Evolutionary conservation across 2,329 filamentous ascomycete genomes (phyloP), one percentile per base, ranked within the genome.

Genomic region (Colletotrichum orchidophilum): DNA sequence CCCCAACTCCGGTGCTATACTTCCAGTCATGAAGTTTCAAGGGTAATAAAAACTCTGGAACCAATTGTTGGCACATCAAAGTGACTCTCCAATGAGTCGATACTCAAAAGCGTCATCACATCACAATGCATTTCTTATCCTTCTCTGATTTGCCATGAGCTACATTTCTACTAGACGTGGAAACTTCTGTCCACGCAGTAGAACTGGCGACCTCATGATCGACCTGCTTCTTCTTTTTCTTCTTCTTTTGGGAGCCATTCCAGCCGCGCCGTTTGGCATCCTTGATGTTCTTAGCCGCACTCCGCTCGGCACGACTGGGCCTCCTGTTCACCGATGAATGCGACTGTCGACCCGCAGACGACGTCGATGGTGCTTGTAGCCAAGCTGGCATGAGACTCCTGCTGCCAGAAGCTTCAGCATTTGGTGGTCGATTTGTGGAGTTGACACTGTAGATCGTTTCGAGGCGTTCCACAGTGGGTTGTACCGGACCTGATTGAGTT

Each of bases 251-350:
- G 39, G 81, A 80, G 69, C 82, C 80, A 46, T 79, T 83, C 88
- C 89, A 91, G 0, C 89, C 89, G 35, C 83, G 84, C 75, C 84
- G 85, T 80, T 86, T 89, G 1, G 89, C 89, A 72, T 91, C 89
- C 21, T 86, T 84, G 31, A 91, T 88, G 74, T 91, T 92, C 79
- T 88, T 90, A 11, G 88, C 85, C 6, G 89, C 89, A 67, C 88
- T 90, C 31, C 88, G 83, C 76, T 89, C 87, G 1, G 89, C 89
- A 50, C 89, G 85, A 75, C 88, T 90, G 46, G 83, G 83, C 29
- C 83, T 84, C 39, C 87, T 81, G 66, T 78, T 83, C 6, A 89
- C 78, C 52, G 83, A 84, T 0, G 83, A 78, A 53, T 81, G 81
- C 70, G 83, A 74, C 67, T 82, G 79, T 61, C 83, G 80, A 73